Conservation (phyloP, 768 basidiomycete genomes). For the Russula ochroleuca region DNA sequence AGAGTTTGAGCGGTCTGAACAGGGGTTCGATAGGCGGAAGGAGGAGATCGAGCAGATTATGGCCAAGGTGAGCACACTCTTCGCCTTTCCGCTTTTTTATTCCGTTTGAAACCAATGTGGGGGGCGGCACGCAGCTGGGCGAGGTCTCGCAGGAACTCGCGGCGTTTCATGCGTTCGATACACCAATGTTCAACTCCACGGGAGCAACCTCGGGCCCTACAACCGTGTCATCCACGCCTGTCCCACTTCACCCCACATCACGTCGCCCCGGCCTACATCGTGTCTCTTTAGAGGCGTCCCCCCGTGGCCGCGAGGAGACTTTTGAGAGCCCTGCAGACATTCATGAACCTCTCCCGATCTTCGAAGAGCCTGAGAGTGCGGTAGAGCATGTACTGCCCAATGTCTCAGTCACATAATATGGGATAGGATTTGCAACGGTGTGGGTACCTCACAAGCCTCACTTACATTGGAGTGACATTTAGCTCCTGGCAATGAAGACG, state of each 20-base stretch:
- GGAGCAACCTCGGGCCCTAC: constrained; percentile 31
- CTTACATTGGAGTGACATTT: no score
- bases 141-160: constrained; percentile 45
- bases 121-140: constrained; percentile 48
- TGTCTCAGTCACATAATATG: background rate
- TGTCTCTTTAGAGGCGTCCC: constrained; percentile 9
- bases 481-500: no score
- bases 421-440: background rate
- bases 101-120: background rate
- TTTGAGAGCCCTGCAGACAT: constrained; percentile 37
- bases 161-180: constrained; percentile 43
- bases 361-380: constrained; percentile 14
- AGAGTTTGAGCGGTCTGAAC: constrained; percentile 62
- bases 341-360: constrained; percentile 17
- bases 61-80: constrained; percentile 53
- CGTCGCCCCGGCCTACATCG: constrained; percentile 29
- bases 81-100: background rate
- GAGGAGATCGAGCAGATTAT: constrained; percentile 67
- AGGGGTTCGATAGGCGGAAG: constrained; percentile 66
- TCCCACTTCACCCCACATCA: constrained; percentile 25
- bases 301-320: constrained; percentile 12
- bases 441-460: background rate
- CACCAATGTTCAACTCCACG: constrained; percentile 39
- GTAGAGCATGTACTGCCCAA: background rate
- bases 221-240: constrained; percentile 34